Evolutionary conservation across 495 filamentous ascomycete genomes (phyloP), one percentile per base, ranked within the genome.

Genomic region (Schizothecium vesticola): DNA sequence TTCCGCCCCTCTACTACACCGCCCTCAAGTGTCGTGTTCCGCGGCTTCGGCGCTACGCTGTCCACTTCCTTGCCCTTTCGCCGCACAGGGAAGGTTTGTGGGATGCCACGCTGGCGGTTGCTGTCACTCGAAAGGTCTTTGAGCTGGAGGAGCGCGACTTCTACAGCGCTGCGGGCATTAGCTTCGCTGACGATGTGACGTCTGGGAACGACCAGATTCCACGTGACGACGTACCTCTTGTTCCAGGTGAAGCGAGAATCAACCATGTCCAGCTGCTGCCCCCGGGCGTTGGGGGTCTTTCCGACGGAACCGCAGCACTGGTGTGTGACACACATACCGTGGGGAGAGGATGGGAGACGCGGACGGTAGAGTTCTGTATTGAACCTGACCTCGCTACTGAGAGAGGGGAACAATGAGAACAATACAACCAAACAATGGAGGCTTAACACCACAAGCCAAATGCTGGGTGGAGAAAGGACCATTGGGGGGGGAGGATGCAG

Each of bases 11-110:
- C 6, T 88, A 85, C 67, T 86, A 79, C 72, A 79, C 80, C 0
- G 84, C 83, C 1, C 65, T 85, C n/a, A 86, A 87, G 68, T 89
- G 86, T 64, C 85, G 85, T n/a, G 77, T 82, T n/a, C 78, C 71
- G 21, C 70, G 69, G 1, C 74, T 87, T 29, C 72, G 86, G 56
- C 70, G 73, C 4, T 74, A 81, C 8, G 85, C 85, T 0, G 72
- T 87, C 19, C 28, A 63, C 16, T 68, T 84, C 11, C 69, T 89
- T 16, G 63, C 68, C 23, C 58, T 64, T 0, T 67, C 73, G 8
- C 69, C 75, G 6, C 84, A 87, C 70, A 78, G 82, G 29, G 87
- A 89, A 72, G 86, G 83, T 0, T 76, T 85, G 1, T 90, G 86
- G 85, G 71, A 76, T 58, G 57, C 64, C 4, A 60, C 24, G 9